A percentile compares a stretch with the other conserved stretches of the same genome.
phyloP scores from a whole-genome alignment of 2,329 filamentous ascomycete genomes.

The Pseudogymnoascus sp. region DNA sequence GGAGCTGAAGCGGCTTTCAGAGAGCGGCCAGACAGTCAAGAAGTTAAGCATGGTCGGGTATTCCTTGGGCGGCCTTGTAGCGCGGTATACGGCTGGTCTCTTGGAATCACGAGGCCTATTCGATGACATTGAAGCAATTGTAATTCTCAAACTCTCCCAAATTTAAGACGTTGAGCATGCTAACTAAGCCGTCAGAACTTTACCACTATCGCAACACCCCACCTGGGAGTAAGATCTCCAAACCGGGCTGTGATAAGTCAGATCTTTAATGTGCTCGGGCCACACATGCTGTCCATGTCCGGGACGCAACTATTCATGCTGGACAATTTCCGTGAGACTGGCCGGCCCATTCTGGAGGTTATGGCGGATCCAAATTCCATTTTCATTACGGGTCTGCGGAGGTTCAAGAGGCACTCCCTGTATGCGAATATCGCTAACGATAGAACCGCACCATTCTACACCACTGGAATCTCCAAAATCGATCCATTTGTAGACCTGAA shows the following conservation, averaged over 20 bases:
- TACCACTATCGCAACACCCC: conserved; percentile 81
- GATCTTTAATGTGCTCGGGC: conserved; percentile 77
- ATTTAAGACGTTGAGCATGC: background rate
- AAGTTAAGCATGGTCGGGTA: conserved; percentile 87
- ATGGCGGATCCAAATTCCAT: conserved; percentile 78
- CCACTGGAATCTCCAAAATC: conserved; percentile 65
- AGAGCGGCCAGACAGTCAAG: conserved; percentile 60
- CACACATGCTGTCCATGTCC: conserved; percentile 71
- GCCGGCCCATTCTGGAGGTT: conserved; percentile 70
- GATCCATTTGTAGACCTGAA: conserved; percentile 69
- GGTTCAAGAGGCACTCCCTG: conserved; percentile 68
- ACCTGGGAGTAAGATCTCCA: conserved; percentile 68
- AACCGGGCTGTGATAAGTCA: conserved; percentile 57
- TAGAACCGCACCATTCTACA: conserved; percentile 73
- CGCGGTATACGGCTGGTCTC: conserved; percentile 78
- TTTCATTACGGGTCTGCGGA: conserved; percentile 71
- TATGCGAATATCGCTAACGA: conserved; percentile 90
- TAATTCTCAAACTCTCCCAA: conserved; percentile 30
- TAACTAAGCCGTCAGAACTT: conserved; percentile 57
- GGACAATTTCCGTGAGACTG: conserved; percentile 76
- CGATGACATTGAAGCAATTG: conserved; percentile 70
- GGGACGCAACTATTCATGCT: conserved; percentile 83
- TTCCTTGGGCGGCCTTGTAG: conserved; percentile 78
- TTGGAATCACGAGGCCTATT: conserved; percentile 75
- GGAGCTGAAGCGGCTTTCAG: conserved; percentile 48